Base-by-base conservation (phyloP, 805 yeast species). In the Lipomyces kockii region DNA sequence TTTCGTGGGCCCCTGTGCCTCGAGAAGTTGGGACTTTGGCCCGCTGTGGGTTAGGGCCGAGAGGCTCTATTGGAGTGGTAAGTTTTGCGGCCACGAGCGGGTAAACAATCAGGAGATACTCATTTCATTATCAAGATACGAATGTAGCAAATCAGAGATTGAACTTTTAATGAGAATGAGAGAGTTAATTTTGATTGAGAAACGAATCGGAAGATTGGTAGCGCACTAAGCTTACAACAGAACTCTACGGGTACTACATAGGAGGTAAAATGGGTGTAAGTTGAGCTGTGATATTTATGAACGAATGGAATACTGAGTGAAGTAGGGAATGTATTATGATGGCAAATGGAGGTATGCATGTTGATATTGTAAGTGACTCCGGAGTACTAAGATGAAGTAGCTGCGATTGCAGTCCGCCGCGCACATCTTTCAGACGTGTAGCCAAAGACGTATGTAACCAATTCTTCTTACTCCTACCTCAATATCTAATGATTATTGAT, bases 281-380 rank as follows among this genome's bases (percentile, higher is more conserved):
- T 17, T 8, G 12, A 8, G 8, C 9, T n/a, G 49, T 7, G 49
- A 43, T 17, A 25, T 43, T 17, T 43, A n/a, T 4, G 20, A 43
- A 22, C 43, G 3, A 32, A 17, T n/a, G n/a, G 22, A 14, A 32
- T 27, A 6, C 35, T 57, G 12, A 34, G 29, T 17, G 17, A 34
- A 25, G 8, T 34, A 37, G 22, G 35, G 56, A 11, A 29, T 12
- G 14, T 22, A 14, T 35, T 12, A 3, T 22, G 55, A 35, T 39
- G 22, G 46, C 9, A 12, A 43, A 32, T 43, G 59, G n/a, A 32
- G 32, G 52, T 39, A 57, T 20, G 51, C 20, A 49, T 27, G 12
- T 27, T 7, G 56, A 25, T 25, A 58, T 62, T 52, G 62, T 43
- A 51, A 32, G 59, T 34, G 52, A 34, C 12, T n/a, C 20, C 29